Conservation (phyloP, 768 basidiomycete species). For the Obba rivulosa region DNA sequence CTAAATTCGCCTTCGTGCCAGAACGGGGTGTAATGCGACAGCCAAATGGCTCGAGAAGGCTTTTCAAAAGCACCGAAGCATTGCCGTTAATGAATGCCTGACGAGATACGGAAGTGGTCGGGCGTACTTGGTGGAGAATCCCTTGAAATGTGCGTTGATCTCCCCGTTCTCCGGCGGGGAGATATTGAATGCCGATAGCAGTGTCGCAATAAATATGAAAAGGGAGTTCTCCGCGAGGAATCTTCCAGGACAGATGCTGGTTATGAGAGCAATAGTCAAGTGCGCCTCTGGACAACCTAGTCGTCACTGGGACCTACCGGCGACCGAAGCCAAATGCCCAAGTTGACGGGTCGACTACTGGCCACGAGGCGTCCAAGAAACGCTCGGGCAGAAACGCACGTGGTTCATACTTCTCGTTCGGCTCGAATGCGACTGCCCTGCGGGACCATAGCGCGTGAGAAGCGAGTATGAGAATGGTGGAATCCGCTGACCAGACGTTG, state of each 20-base stretch:
- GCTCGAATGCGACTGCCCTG: constrained; percentile 10
- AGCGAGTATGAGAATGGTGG: not conserved
- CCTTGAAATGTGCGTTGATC: not conserved
- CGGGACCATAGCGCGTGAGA: constrained; percentile 10
- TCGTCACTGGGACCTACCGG: not conserved
- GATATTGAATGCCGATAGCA: constrained; percentile 13
- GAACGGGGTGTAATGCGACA: too few relatives aligned
- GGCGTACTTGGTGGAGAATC: not conserved
- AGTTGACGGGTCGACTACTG: not conserved
- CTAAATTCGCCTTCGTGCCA: too few relatives aligned
- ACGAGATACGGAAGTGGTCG: too few relatives aligned
- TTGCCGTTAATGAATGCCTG: too few relatives aligned
- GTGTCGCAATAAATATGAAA: constrained; percentile 10
- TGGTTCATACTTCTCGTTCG: constrained; percentile 8
- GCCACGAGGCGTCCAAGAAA: constrained; percentile 5
- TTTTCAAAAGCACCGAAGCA: too few relatives aligned
- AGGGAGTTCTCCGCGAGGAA: constrained; percentile 11
- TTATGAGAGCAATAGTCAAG: not conserved
- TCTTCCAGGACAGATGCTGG: constrained; percentile 11
- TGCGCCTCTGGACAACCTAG: not conserved
- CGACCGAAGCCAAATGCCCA: constrained; percentile 13
- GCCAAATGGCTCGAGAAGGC: too few relatives aligned
- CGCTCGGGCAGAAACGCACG: constrained; percentile 15
- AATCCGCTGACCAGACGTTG: constrained; percentile 5
- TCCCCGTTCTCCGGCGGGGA: not conserved